phyloP scores from a whole-genome alignment of 371 early-diverging fungal species.

The Coemansia linderi region DNA sequence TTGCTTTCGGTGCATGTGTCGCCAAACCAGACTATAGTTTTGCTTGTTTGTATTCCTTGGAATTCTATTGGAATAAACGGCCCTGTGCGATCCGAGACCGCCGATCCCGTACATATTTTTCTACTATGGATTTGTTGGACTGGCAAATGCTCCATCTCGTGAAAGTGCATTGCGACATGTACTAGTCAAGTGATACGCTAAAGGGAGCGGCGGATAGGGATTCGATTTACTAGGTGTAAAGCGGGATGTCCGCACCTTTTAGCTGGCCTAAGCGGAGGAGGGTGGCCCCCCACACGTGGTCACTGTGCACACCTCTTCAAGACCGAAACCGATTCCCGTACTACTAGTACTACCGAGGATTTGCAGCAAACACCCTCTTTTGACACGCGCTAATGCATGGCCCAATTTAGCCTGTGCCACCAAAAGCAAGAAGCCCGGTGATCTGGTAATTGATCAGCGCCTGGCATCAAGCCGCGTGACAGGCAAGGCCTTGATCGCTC shows the following conservation, averaged over 20 bases:
- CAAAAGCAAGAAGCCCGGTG: not conserved
- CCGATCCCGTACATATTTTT: constrained; percentile 2
- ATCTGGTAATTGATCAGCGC: not conserved
- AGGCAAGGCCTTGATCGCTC: not conserved
- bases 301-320: not conserved
- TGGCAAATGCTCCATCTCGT: constrained; percentile 2
- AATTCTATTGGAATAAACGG: not conserved
- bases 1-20: not conserved
- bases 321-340: not conserved
- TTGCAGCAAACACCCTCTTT: not conserved
- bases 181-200: not conserved
- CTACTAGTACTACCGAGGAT: not conserved
- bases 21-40: not conserved
- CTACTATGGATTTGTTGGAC: not conserved
- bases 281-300: not conserved
- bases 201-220: not conserved
- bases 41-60: not conserved
- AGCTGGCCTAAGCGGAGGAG: not conserved
- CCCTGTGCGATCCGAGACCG: not conserved
- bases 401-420: not conserved
- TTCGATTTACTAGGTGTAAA: not conserved
- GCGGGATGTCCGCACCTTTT: constrained; percentile 3
- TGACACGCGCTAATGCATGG: constrained; percentile 3
- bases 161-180: not conserved
- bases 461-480: not conserved